Conservation (phyloP, 129 eudicot species). For the Escallonia rubra region DNA sequence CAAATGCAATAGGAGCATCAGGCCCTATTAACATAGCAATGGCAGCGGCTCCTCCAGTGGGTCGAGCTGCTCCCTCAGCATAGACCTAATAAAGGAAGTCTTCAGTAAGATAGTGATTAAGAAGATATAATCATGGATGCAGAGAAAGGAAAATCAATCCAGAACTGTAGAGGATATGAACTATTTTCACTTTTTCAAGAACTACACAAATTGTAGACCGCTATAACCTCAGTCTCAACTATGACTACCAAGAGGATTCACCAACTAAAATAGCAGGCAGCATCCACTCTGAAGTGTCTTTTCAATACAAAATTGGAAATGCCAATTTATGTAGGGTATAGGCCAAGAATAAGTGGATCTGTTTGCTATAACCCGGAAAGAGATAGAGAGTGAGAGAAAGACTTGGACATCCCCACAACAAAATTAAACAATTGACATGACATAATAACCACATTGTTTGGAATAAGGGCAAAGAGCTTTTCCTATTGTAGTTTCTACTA, state of each 20-base stretch:
- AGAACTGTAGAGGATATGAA: neutral
- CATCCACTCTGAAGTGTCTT: neutral
- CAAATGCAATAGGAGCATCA: conserved; percentile 91
- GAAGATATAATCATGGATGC: too few relatives aligned
- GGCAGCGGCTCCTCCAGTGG: conserved; percentile 99
- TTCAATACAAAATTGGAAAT: neutral
- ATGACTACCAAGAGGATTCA: too few relatives aligned
- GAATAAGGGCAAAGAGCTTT: too few relatives aligned
- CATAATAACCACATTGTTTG: neutral
- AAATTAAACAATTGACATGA: neutral
- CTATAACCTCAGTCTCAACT: too few relatives aligned
- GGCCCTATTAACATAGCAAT: conserved; percentile 96
- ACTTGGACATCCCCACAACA: neutral
- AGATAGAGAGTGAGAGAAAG: neutral
- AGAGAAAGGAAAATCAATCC: neutral
- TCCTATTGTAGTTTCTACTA: neutral
- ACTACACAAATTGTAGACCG: too few relatives aligned
- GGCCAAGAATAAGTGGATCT: neutral
- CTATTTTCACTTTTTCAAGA: too few relatives aligned
- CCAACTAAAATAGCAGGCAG: neutral
- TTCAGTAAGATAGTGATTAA: conserved; percentile 8
- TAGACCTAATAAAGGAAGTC: conserved; percentile 55
- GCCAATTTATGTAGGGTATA: too few relatives aligned
- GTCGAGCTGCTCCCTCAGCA: conserved; percentile 99
- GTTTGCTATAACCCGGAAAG: too few relatives aligned